phyloP scores from a whole-genome alignment of 495 filamentous ascomycete species.

The Staphylotrichum longicolle region DNA sequence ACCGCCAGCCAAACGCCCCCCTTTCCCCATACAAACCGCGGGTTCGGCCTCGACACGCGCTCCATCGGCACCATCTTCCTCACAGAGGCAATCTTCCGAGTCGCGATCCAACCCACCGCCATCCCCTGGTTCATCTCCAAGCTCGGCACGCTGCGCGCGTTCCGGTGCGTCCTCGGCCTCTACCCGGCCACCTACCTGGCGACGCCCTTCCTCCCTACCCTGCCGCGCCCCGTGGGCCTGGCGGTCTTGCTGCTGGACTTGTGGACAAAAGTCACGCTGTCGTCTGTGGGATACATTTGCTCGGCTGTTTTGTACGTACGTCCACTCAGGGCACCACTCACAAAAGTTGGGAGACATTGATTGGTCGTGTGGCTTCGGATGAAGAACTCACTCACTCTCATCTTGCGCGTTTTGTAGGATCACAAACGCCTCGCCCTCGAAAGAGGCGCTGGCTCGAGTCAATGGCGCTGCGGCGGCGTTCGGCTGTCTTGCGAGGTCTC shows the following conservation, averaged over 20 bases:
- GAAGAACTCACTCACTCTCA: not conserved
- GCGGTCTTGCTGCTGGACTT: conserved; percentile 10
- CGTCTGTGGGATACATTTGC: conserved; percentile 15
- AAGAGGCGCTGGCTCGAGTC: conserved; percentile 15
- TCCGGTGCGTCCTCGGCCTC: conserved; percentile 8
- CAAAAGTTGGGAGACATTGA: not conserved
- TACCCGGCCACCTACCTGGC: conserved; percentile 17
- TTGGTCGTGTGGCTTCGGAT: too few relatives aligned
- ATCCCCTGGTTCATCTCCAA: conserved; percentile 13
- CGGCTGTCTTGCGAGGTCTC: conserved; percentile 14
- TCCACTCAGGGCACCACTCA: too few relatives aligned
- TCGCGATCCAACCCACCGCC: conserved; percentile 6
- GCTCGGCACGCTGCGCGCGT: conserved; percentile 9
- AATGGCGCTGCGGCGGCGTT: conserved; percentile 21
- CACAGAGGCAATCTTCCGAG: conserved; percentile 13
- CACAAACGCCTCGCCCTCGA: conserved; percentile 14
- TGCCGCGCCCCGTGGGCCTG: not conserved
- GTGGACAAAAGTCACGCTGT: conserved; percentile 15
- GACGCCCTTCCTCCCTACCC: conserved; percentile 15
- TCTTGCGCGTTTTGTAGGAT: conserved; percentile 10
- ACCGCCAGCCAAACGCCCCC: not conserved
- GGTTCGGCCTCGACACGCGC: conserved; percentile 11
- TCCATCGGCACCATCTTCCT: conserved; percentile 13
- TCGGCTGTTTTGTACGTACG: conserved; percentile 17
- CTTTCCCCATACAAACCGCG: not conserved